phyloP scores from a whole-genome alignment of 768 basidiomycete species.

The Hortiboletus flavorubellus region DNA sequence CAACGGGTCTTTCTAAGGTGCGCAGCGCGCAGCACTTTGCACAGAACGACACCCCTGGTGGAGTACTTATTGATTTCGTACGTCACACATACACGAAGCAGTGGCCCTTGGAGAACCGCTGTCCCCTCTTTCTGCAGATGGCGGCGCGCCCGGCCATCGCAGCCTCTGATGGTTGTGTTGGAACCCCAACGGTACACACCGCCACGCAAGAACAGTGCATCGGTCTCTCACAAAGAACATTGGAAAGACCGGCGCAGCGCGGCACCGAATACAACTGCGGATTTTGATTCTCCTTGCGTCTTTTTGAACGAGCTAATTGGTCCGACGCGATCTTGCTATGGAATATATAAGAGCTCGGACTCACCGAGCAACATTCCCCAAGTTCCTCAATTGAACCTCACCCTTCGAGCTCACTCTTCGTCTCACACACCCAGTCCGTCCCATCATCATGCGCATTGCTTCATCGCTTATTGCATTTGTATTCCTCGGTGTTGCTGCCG shows the following conservation, averaged over 20 bases:
- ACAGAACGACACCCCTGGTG: neutral
- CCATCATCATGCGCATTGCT: slow-evolving; percentile 9
- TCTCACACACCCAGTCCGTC: neutral
- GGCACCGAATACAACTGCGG: slow-evolving; percentile 5
- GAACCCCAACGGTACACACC: neutral
- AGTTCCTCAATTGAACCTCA: neutral
- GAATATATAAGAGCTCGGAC: slow-evolving; percentile 7
- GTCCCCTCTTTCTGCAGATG: neutral
- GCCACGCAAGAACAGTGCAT: neutral
- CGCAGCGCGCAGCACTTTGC: slow-evolving; percentile 11
- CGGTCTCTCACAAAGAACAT: neutral
- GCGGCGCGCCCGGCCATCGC: neutral
- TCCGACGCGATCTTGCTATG: neutral
- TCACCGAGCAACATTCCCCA: neutral
- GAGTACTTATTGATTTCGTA: neutral
- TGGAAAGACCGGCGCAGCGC: too few species aligned
- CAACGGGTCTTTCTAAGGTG: neutral
- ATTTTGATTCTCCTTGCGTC: neutral
- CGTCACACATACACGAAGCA: neutral
- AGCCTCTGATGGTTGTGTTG: neutral
- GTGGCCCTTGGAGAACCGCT: neutral
- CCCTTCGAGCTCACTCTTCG: neutral
- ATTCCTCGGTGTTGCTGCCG: slow-evolving; percentile 4
- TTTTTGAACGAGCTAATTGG: neutral
- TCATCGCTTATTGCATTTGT: neutral